Conservation (phyloP, 441 rosid genomes). For the Adansonia grandidieri region DNA sequence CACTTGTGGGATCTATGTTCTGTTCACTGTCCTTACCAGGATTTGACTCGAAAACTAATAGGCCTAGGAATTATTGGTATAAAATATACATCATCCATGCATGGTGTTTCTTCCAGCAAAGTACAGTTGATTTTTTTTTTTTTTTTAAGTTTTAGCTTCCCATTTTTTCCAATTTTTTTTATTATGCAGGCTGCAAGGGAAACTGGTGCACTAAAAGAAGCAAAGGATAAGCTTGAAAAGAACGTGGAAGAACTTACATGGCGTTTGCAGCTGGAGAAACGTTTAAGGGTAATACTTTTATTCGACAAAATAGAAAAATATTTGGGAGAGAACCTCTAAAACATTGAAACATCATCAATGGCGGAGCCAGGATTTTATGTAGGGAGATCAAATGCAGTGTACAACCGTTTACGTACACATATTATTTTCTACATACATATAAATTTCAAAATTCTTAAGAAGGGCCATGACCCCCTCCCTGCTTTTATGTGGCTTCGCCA, state of each 20-base stretch:
- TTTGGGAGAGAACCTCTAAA: slow-evolving; percentile 9
- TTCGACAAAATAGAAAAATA: neutral
- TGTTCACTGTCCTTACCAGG: neutral
- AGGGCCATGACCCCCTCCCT: no score
- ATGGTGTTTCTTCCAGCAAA: slow-evolving; percentile 3
- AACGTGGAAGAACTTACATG: slow-evolving; percentile 96
- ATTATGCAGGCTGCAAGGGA: slow-evolving; percentile 85
- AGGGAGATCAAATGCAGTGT: no score
- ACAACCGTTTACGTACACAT: no score
- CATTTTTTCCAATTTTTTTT: neutral
- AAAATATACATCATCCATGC: neutral
- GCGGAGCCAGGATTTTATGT: no score
- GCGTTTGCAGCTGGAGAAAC: slow-evolving; percentile 94
- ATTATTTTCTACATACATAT: no score
- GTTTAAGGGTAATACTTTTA: slow-evolving; percentile 64
- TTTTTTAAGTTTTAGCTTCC: slow-evolving; percentile 16
- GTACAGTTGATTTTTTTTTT: neutral
- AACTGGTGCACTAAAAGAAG: slow-evolving; percentile 97
- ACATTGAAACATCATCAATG: neutral
- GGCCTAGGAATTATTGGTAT: neutral
- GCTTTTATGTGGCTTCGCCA: no score
- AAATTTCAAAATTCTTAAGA: no score
- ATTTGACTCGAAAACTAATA: neutral
- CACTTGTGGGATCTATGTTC: neutral
- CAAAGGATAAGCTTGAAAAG: slow-evolving; percentile 97